These are phyloP conservation scores for Ustilago cynodontis DNA, from an alignment of 1,284 basidiomycete species.

Conservation along the genomic window DNA sequence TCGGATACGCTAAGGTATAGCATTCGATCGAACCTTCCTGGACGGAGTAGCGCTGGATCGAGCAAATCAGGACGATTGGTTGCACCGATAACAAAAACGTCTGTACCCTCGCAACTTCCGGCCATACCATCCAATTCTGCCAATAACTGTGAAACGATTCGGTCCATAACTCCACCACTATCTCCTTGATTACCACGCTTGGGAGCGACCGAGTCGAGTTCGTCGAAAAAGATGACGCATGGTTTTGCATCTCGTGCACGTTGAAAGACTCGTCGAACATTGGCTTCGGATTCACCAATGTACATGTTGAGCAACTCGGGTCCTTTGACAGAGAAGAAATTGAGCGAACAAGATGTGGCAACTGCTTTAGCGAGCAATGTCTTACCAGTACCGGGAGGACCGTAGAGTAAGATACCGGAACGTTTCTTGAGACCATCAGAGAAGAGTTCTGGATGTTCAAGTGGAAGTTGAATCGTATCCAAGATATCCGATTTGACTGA, in stretches of 20 bases:
- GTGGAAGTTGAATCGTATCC: slow-evolving; percentile 94
- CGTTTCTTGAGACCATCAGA: slow-evolving; percentile 92
- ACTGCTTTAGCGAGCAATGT: slow-evolving; percentile 75
- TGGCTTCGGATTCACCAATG: slow-evolving; percentile 72
- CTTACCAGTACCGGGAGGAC: slow-evolving; percentile 72
- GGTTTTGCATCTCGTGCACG: slow-evolving; percentile 72
- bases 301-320: slow-evolving; percentile 73
- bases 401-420: slow-evolving; percentile 76
- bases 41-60: slow-evolving; percentile 71
- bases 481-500: slow-evolving; percentile 92
- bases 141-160: slow-evolving; percentile 72
- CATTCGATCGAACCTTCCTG: slow-evolving; percentile 90
- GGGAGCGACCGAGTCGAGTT: slow-evolving; percentile 72
- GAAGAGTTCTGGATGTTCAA: slow-evolving; percentile 95
- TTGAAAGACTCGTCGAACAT: slow-evolving; percentile 72
- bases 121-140: slow-evolving; percentile 73
- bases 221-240: slow-evolving; percentile 73
- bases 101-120: slow-evolving; percentile 67
- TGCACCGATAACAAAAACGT: slow-evolving; percentile 73
- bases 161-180: slow-evolving; percentile 72
- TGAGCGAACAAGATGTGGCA: slow-evolving; percentile 75
- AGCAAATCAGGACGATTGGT: slow-evolving; percentile 72
- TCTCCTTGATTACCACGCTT: slow-evolving; percentile 73
- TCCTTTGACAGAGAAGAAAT: slow-evolving; percentile 73
- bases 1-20: slow-evolving; percentile 94